A percentile compares a stretch with the other conserved stretches of the same genome.
These are phyloP conservation scores for Xylaria acuta DNA, from an alignment of 495 filamentous ascomycete genomes.

Conservation along the genomic window DNA sequence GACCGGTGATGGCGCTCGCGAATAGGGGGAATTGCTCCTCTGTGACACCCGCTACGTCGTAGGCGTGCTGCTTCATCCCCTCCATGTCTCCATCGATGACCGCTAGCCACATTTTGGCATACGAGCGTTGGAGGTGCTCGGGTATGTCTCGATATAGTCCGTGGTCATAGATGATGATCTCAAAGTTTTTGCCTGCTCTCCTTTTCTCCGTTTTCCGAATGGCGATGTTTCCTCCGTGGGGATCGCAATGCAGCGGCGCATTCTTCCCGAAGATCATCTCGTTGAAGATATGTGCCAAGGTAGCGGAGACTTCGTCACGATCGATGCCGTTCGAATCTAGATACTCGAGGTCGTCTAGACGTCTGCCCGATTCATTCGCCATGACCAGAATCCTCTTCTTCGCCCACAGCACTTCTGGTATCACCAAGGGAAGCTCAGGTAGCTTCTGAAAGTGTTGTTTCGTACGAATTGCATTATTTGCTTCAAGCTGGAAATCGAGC, in stretches of 20 bases:
- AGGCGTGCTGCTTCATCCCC: slow-evolving; percentile 85
- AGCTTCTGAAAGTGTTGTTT: slow-evolving; percentile 77
- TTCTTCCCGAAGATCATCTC: slow-evolving; percentile 97
- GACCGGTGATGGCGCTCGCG: slow-evolving; percentile 93
- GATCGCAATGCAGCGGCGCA: slow-evolving; percentile 95
- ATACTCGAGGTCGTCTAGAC: slow-evolving; percentile 88
- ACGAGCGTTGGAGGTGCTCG: slow-evolving; percentile 74
- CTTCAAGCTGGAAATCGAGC: slow-evolving; percentile 88
- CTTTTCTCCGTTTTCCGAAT: slow-evolving; percentile 73
- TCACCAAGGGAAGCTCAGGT: slow-evolving; percentile 76
- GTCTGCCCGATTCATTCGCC: slow-evolving; percentile 87
- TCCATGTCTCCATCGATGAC: slow-evolving; percentile 86
- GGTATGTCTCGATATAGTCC: slow-evolving; percentile 96
- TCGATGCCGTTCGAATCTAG: slow-evolving; percentile 86
- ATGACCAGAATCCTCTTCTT: slow-evolving; percentile 91
- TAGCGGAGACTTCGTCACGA: slow-evolving; percentile 94
- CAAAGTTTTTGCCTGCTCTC: slow-evolving; percentile 74
- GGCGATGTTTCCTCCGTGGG: slow-evolving; percentile 96
- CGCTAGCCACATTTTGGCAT: slow-evolving; percentile 97
- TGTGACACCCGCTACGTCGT: slow-evolving; percentile 84
- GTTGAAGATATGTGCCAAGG: slow-evolving; percentile 93
- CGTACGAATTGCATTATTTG: slow-evolving; percentile 78
- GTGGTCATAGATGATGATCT: slow-evolving; percentile 98
- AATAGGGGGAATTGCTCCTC: slow-evolving; percentile 96
- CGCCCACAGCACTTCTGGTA: slow-evolving; percentile 91